phyloP scores from a whole-genome alignment of 306 rosid genomes.

The Cucurbita moschata region DNA sequence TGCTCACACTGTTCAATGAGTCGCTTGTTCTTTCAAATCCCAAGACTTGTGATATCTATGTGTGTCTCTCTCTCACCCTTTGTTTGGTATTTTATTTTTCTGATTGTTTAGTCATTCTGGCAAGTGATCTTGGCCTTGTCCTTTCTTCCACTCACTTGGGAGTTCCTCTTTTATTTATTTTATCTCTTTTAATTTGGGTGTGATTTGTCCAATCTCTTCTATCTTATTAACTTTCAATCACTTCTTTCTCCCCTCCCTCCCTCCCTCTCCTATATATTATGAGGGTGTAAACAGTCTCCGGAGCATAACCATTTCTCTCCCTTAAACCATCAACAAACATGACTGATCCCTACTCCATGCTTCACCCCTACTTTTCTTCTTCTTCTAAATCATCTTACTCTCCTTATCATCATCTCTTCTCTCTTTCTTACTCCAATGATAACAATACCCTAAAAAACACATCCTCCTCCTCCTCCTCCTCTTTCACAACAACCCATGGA shows the following conservation, averaged over 20 bases:
- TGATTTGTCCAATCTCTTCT: not conserved
- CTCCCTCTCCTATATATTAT: not conserved
- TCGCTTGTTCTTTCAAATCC: slow-evolving; percentile 51
- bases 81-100: not conserved
- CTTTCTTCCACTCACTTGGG: not conserved
- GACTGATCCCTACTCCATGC: not conserved
- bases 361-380: not conserved
- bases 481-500: no score
- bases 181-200: not conserved
- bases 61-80: not conserved
- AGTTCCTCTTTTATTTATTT: not conserved
- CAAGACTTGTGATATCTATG: slow-evolving; percentile 18
- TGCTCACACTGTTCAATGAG: slow-evolving; percentile 16
- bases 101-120: slow-evolving; percentile 2
- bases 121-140: not conserved
- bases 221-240: not conserved
- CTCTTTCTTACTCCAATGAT: not conserved
- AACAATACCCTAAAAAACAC: not conserved
- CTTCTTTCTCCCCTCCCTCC: not conserved
- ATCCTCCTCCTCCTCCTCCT: not conserved
- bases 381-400: not conserved
- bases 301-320: not conserved
- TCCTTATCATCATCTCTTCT: not conserved
- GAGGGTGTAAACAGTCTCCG: not conserved
- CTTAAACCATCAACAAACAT: not conserved